Conservation (phyloP, 2,329 filamentous ascomycete genomes). For the Emericellopsis cladophorae region DNA sequence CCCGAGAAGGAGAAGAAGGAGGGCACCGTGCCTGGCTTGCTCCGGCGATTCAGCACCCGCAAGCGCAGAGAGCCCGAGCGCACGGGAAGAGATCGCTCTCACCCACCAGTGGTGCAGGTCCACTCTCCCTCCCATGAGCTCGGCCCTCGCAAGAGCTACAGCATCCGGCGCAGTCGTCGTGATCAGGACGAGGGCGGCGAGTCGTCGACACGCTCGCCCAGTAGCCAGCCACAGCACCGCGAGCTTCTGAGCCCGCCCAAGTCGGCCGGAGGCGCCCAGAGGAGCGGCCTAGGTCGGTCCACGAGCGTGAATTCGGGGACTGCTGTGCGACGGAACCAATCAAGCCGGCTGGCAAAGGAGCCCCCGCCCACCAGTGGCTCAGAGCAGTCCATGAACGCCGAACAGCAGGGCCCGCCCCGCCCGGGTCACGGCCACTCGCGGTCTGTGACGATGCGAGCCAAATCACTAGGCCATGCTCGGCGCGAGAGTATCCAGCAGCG, state of each 20-base stretch:
- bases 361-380: conserved; percentile 67
- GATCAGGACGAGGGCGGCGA: conserved; percentile 37
- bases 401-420: conserved; percentile 33
- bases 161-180: conserved; percentile 51
- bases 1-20: conserved; percentile 64
- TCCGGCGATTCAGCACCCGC: conserved; percentile 85
- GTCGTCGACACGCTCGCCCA: conserved; percentile 38
- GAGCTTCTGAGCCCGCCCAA: conserved; percentile 66
- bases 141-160: conserved; percentile 75
- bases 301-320: conserved; percentile 78
- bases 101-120: conserved; percentile 64
- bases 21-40: conserved; percentile 69
- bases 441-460: conserved; percentile 59
- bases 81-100: conserved; percentile 50
- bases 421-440: conserved; percentile 40
- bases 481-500: conserved; percentile 87
- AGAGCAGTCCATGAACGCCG: conserved; percentile 54
- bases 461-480: conserved; percentile 79
- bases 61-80: conserved; percentile 54
- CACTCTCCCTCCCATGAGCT: conserved; percentile 59
- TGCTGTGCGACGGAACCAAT: conserved; percentile 57
- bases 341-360: conserved; percentile 40
- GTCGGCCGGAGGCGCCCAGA: conserved; percentile 41
- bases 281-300: conserved; percentile 62
- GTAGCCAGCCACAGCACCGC: conserved; percentile 59